Conservation (phyloP, 805 yeast species). For the Lachancea thermotolerans region DNA sequence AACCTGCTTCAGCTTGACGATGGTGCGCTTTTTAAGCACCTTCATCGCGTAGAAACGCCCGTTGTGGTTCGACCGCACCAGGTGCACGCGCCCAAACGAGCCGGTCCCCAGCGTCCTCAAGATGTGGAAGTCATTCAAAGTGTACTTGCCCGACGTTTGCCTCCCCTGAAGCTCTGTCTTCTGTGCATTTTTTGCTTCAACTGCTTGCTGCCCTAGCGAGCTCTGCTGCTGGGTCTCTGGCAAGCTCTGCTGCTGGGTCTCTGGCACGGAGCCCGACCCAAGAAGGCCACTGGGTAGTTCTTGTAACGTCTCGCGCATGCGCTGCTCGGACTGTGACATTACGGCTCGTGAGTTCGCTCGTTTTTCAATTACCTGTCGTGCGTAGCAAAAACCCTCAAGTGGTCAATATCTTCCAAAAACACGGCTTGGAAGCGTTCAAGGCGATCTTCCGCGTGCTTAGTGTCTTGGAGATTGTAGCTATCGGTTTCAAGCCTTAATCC, state of each 20-base stretch:
- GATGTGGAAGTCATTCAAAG: constrained; percentile 71
- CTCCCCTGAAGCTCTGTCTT: constrained; percentile 1
- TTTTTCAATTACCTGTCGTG: too few species aligned
- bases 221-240: background rate
- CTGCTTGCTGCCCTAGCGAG: constrained; percentile 2
- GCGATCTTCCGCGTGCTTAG: too few species aligned
- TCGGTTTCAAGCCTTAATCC: too few species aligned
- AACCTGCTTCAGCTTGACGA: constrained; percentile 87
- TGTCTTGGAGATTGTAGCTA: too few species aligned
- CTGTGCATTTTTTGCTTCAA: background rate
- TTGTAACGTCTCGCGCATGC: background rate
- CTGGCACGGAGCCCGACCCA: constrained; percentile 3
- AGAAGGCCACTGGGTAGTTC: background rate
- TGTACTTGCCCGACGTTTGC: constrained; percentile 58
- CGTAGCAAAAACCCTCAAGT: too few species aligned
- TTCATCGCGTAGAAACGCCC: constrained; percentile 92
- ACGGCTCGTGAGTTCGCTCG: too few species aligned
- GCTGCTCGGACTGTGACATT: background rate
- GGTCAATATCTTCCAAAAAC: too few species aligned
- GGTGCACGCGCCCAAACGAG: constrained; percentile 90
- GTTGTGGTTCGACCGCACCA: constrained; percentile 82
- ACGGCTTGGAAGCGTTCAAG: too few species aligned
- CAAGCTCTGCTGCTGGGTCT: background rate
- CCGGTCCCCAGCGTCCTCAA: constrained; percentile 91
- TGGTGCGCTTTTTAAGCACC: constrained; percentile 78